phyloP scores from a whole-genome alignment of 148 eudicot genomes.

The Simmondsia chinensis region DNA sequence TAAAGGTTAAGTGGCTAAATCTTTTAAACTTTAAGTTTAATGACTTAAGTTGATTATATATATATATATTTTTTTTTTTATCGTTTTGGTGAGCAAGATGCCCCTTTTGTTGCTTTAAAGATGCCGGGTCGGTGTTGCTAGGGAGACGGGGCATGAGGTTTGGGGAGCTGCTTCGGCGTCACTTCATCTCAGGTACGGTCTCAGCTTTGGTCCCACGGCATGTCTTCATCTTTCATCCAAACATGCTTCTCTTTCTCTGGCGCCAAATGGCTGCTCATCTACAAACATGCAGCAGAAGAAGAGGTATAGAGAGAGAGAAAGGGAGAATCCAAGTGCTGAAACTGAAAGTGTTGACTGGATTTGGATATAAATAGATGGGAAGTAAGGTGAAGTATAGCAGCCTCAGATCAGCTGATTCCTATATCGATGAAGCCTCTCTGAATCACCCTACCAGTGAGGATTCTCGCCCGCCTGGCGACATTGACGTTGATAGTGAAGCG shows the following conservation, averaged over 20 bases:
- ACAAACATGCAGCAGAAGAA: too few species aligned
- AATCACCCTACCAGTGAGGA: conserved; percentile 36
- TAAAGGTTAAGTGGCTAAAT: too few species aligned
- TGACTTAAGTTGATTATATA: too few species aligned
- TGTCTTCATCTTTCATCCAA: background rate
- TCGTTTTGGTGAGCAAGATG: too few species aligned
- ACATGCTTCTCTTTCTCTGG: background rate
- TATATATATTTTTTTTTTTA: too few species aligned
- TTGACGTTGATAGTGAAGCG: conserved; percentile 32
- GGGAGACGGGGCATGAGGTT: conserved; percentile 18
- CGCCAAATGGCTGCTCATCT: background rate
- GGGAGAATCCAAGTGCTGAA: too few species aligned
- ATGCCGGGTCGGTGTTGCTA: conserved; percentile 15
- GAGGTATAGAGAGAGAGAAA: too few species aligned
- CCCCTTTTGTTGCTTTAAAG: too few species aligned
- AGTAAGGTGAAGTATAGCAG: conserved; percentile 23
- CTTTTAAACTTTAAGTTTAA: too few species aligned
- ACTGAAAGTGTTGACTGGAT: too few species aligned
- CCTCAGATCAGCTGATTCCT: conserved; percentile 48
- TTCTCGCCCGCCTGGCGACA: conserved; percentile 24
- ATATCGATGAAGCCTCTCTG: conserved; percentile 32
- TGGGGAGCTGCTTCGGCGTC: conserved; percentile 9
- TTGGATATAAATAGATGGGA: conserved; percentile 20
- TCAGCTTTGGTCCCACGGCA: conserved; percentile 7
- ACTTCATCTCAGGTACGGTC: conserved; percentile 16